Evolutionary conservation across 257 asterid genomes (phyloP).

Genomic region (Capsicum baccatum): DNA sequence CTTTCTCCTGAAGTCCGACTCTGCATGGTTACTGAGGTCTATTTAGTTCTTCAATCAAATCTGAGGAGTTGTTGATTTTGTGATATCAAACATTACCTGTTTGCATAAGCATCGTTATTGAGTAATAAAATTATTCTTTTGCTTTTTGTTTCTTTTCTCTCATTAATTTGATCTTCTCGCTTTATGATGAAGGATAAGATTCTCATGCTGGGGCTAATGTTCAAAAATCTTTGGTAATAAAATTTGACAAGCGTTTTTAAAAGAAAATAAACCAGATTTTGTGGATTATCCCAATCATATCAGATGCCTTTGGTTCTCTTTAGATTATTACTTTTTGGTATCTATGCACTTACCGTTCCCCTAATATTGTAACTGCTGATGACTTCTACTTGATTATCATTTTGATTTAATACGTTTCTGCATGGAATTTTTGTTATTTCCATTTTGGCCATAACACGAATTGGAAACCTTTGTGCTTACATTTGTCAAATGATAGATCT

Average conservation of each 20-base stretch:
- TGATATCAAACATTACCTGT: not conserved
- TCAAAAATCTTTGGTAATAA: not conserved
- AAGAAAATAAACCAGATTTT: not conserved
- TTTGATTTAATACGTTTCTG: not conserved
- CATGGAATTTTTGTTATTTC: not conserved
- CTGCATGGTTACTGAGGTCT: slow-evolving; percentile 1
- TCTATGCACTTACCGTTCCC: not conserved
- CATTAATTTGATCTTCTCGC: not conserved
- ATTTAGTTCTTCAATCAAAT: not conserved
- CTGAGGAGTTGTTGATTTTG: not conserved
- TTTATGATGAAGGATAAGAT: not conserved
- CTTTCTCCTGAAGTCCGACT: not conserved
- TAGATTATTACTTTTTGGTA: not conserved
- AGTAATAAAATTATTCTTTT: not conserved
- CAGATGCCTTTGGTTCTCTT: not conserved
- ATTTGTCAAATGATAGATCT: not conserved
- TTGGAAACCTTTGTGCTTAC: not conserved
- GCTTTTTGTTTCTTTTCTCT: not conserved
- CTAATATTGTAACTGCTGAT: not conserved
- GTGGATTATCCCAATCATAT: slow-evolving; percentile 14
- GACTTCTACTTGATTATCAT: not conserved
- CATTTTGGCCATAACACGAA: not conserved
- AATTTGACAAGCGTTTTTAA: not conserved
- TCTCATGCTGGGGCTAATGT: not conserved
- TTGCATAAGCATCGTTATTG: not conserved